Conservation (phyloP, 768 basidiomycete species). For the Naganishia randhawae region DNA sequence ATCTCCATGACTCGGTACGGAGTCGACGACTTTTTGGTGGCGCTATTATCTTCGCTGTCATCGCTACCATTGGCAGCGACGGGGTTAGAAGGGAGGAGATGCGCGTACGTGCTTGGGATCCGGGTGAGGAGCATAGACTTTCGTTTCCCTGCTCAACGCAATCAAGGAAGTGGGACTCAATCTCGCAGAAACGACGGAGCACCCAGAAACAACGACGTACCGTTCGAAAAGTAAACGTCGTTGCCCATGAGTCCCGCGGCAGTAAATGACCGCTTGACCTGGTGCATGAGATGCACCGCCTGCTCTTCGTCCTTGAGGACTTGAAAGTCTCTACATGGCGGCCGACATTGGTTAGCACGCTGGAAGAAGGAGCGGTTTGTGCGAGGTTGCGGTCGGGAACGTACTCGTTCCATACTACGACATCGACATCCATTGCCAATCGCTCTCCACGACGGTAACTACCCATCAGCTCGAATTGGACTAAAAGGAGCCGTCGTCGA, state of each 20-base stretch:
- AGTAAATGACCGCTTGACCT: constrained; percentile 33
- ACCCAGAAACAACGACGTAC: too few relatives aligned
- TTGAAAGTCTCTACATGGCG: not conserved
- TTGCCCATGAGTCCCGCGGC: constrained; percentile 33
- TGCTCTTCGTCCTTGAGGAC: too few relatives aligned
- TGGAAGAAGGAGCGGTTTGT: too few relatives aligned
- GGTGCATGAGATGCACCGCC: constrained; percentile 42
- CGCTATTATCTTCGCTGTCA: not conserved
- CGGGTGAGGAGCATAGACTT: constrained; percentile 40
- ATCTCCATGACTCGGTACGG: constrained; percentile 46
- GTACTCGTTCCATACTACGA: constrained; percentile 44
- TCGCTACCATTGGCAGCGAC: not conserved
- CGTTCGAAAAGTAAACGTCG: constrained; percentile 37
- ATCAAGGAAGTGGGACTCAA: too few relatives aligned
- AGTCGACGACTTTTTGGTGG: too few relatives aligned
- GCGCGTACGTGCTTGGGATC: constrained; percentile 31
- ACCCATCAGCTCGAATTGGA: constrained; percentile 45
- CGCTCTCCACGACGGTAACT: constrained; percentile 43
- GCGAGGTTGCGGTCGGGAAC: too few relatives aligned
- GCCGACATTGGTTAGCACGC: not conserved
- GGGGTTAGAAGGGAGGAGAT: not conserved
- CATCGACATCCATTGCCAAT: constrained; percentile 43
- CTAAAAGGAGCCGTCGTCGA: constrained; percentile 13
- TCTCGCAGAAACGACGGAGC: too few relatives aligned
- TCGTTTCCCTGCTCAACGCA: constrained; percentile 37